Evolutionary conservation across 768 basidiomycete genomes (phyloP), one percentile per base, ranked within the genome.

Genomic region (Rhodosporidiobolus odoratus): DNA sequence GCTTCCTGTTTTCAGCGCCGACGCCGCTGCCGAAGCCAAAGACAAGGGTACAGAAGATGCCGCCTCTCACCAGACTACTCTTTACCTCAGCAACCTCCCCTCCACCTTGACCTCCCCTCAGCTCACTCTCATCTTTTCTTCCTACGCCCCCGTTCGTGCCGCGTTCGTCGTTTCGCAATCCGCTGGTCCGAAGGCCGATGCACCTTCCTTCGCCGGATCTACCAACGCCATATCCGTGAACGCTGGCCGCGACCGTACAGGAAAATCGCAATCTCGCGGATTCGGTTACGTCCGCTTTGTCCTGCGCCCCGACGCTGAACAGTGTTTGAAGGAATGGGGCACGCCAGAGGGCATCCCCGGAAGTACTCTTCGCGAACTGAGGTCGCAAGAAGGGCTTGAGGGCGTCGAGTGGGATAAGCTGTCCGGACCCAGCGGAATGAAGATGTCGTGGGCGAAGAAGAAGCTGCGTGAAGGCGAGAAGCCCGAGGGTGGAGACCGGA

Each of bases 221-320:
- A 71, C 66, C 38, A 74, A 74, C 63, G 48, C 64, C 30, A 65
- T 74, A 30, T 68, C 73, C 19, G 58, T 70, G 35, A 67, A 67
- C n/a, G 62, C 73, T 0, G 73, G 73, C 19, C 66, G 73, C 59
- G 73, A 74, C 58, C 69, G 73, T 32, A 74, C 73, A 9, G 73
- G 73, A 17, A 74, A 74, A 52, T 57, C 66, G 38, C 50, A 54
- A 15, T 93, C 92, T 1, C 96, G 97, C 78, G 95, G 95, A 72
- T 93, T 98, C 30, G 96, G 96, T 69, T 98, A 96, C 78, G 91
- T 97, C 71, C 88, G 91, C 1, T 98, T 95, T 80, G 87, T 92
- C 1, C 83, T 92, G 65, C 86, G 84, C 65, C 91, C 96, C 76
- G 96, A 98, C 80, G 95, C 93, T 12, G 85, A 91, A 64, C 58